These are phyloP conservation scores for Phytophthora pinifolia DNA, from an alignment of 352 stramenopile species.

Conservation along the genomic window DNA sequence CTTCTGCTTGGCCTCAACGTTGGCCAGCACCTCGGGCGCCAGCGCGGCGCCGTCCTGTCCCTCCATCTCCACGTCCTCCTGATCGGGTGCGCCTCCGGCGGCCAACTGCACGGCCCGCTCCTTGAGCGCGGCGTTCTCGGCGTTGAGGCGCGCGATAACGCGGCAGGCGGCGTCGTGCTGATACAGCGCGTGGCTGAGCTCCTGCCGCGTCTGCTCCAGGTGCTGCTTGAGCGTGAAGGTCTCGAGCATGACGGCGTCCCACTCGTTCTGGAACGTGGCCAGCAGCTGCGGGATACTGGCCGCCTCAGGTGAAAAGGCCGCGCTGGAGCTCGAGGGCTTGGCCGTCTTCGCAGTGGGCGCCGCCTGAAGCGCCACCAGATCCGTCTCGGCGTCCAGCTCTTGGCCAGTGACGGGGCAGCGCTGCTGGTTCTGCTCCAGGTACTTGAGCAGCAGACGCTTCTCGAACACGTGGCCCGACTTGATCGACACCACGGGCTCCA, in stretches of 20 bases:
- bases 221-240: constrained; percentile 94
- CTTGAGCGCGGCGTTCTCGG: constrained; percentile 66
- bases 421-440: constrained; percentile 67
- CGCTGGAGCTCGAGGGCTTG: constrained; percentile 1
- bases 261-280: constrained; percentile 90
- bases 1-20: constrained; percentile 72
- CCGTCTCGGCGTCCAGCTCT: constrained; percentile 52
- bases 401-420: constrained; percentile 75
- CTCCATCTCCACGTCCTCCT: constrained; percentile 58
- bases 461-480: constrained; percentile 90
- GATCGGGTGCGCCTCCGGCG: constrained; percentile 5
- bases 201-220: constrained; percentile 93
- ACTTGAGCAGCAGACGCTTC: constrained; percentile 84
- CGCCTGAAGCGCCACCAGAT: constrained; percentile 68
- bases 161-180: constrained; percentile 96
- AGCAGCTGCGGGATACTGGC: constrained; percentile 70
- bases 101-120: constrained; percentile 28
- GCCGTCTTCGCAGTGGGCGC: constrained; percentile 10
- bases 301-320: constrained; percentile 40
- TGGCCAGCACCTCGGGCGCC: constrained; percentile 43
- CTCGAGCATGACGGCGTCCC: constrained; percentile 94
- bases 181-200: constrained; percentile 95
- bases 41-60: constrained; percentile 19
- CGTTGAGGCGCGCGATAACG: constrained; percentile 93
- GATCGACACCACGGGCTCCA: constrained; percentile 79